phyloP scores from a whole-genome alignment of 208 protist genomes.

The Naegleria fowleri region DNA sequence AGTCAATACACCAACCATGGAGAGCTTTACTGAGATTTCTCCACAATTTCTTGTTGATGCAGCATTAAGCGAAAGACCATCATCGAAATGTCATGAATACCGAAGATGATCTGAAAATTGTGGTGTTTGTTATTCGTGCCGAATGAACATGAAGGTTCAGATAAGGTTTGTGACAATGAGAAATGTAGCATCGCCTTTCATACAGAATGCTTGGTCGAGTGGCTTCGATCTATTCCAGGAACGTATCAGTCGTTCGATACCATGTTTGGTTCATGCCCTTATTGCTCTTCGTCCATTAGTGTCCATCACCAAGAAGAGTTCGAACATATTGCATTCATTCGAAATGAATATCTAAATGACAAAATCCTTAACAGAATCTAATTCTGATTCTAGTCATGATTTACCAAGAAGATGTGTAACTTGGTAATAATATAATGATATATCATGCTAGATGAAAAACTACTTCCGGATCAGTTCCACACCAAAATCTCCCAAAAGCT shows the following conservation, averaged over 20 bases:
- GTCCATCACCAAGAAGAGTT: neutral
- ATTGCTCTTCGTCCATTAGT: neutral
- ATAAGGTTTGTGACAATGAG: constrained; percentile 32
- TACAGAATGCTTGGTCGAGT: constrained; percentile 15
- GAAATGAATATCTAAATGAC: too few relatives aligned
- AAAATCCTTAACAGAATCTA: too few relatives aligned
- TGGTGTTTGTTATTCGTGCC: constrained; percentile 28
- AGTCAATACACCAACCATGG: neutral
- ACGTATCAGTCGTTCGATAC: constrained; percentile 26
- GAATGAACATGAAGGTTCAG: neutral
- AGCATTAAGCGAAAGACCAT: neutral
- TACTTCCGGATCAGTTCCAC: too few relatives aligned
- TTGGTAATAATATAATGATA: too few relatives aligned
- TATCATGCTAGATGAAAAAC: too few relatives aligned
- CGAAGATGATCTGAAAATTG: constrained; percentile 22
- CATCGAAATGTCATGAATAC: neutral
- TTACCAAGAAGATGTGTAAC: too few relatives aligned
- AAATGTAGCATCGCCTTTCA: constrained; percentile 25
- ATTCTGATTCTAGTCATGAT: too few relatives aligned
- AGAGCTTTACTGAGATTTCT: neutral
- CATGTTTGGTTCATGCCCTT: constrained; percentile 29
- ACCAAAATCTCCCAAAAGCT: too few relatives aligned
- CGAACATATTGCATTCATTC: too few relatives aligned
- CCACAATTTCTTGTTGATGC: neutral
- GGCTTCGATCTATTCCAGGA: constrained; percentile 12